Evolutionary conservation across 352 stramenopile genomes (phyloP).

Genomic region (Phytophthora hybrid): DNA sequence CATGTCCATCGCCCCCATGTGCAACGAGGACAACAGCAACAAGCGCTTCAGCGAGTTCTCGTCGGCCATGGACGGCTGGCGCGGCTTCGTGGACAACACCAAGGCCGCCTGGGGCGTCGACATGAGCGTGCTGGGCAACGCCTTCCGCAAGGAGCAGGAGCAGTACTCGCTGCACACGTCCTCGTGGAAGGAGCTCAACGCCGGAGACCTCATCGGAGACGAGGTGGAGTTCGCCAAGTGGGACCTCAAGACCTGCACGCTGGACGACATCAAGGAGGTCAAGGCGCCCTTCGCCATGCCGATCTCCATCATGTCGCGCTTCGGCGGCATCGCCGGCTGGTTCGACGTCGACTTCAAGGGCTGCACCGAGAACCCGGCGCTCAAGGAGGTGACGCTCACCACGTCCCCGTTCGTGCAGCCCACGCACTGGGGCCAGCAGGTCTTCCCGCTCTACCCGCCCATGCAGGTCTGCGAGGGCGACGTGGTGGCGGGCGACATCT

Average conservation of each 20-base stretch:
- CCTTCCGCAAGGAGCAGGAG: constrained; percentile 90
- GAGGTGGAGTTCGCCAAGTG: constrained; percentile 83
- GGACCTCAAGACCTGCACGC: constrained; percentile 86
- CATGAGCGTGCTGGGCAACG: constrained; percentile 93
- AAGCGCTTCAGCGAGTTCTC: constrained; percentile 90
- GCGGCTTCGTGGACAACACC: constrained; percentile 91
- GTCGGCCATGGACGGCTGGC: constrained; percentile 86
- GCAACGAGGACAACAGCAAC: constrained; percentile 93
- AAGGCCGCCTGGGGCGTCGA: constrained; percentile 97
- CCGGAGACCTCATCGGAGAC: constrained; percentile 84
- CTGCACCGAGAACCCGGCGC: constrained; percentile 73
- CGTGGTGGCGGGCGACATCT: constrained; percentile 70
- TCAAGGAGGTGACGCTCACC: constrained; percentile 87
- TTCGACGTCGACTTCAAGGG: constrained; percentile 99
- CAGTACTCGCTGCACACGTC: constrained; percentile 90
- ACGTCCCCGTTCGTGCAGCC: constrained; percentile 92
- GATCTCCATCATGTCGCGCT: constrained; percentile 90
- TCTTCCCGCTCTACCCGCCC: constrained; percentile 85
- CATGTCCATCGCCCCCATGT: constrained; percentile 98
- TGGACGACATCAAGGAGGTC: constrained; percentile 87
- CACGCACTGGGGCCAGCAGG: constrained; percentile 90
- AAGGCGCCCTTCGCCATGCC: constrained; percentile 74
- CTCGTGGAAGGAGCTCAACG: constrained; percentile 81
- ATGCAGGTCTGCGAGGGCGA: constrained; percentile 88
- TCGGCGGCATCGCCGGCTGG: constrained; percentile 97